These are phyloP conservation scores for Hanseniaspora occidentalis DNA, from an alignment of 805 yeast genomes.

Conservation along the genomic window DNA sequence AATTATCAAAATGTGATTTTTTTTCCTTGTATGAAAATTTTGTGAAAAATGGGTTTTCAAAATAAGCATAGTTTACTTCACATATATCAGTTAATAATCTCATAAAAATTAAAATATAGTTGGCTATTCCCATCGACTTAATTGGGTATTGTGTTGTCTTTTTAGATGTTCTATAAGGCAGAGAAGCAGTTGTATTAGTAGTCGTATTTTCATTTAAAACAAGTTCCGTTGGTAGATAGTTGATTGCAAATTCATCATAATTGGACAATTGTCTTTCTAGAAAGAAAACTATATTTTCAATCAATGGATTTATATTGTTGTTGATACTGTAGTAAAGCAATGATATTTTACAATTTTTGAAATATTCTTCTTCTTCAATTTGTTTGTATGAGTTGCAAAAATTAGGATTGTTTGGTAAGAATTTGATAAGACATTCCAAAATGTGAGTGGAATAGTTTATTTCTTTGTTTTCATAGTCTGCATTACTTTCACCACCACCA, in stretches of 20 bases:
- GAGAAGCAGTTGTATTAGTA: not conserved
- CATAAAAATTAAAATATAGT: constrained; percentile 5
- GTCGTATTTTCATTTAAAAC: not conserved
- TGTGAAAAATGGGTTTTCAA: not conserved
- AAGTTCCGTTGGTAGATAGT: not conserved
- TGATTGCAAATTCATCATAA: constrained; percentile 5
- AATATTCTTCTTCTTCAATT: constrained; percentile 6
- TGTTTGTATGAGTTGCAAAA: constrained; percentile 5
- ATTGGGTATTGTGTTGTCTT: constrained; percentile 6
- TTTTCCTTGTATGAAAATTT: constrained; percentile 4
- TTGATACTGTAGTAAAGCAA: constrained; percentile 1
- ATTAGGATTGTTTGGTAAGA: constrained; percentile 7
- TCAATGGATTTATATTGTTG: not conserved
- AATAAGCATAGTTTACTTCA: constrained; percentile 3
- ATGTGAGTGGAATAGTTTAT: constrained; percentile 6
- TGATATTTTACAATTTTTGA: constrained; percentile 3
- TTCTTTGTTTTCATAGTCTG: not conserved
- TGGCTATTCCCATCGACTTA: constrained; percentile 5
- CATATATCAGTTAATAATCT: constrained; percentile 4
- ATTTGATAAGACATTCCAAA: constrained; percentile 6
- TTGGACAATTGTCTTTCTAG: constrained; percentile 4
- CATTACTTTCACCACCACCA: not conserved
- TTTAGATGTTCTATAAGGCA: not conserved
- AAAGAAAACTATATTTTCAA: constrained; percentile 2
- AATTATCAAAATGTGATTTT: constrained; percentile 4